A percentile compares a stretch with the other conserved stretches of the same genome.
Conservation (phyloP, 371 early-diverging fungal species). For the Mortierella sp. region DNA sequence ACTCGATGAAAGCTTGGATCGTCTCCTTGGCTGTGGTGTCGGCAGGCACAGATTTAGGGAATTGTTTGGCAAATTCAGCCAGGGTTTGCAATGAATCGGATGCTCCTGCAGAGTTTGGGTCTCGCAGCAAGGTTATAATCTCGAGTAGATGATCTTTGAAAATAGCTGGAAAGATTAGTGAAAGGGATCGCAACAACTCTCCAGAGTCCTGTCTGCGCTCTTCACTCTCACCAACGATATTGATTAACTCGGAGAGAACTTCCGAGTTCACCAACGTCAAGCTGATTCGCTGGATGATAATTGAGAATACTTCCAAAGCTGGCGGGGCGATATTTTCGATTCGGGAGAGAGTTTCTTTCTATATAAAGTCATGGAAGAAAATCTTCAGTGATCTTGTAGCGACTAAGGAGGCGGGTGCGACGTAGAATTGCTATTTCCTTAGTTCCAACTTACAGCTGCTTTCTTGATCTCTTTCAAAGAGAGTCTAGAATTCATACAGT, state of each 20-base stretch:
- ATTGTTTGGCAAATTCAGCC: constrained; percentile 53
- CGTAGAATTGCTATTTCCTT: not conserved
- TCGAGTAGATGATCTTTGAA: constrained; percentile 53
- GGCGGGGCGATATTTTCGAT: constrained; percentile 72
- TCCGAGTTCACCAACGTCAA: constrained; percentile 73
- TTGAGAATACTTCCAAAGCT: constrained; percentile 75
- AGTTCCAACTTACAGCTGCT: constrained; percentile 49
- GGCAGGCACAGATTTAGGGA: constrained; percentile 44
- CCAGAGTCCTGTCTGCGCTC: constrained; percentile 57
- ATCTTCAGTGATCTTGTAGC: not conserved
- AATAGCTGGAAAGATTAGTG: constrained; percentile 50
- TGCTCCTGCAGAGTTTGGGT: constrained; percentile 29
- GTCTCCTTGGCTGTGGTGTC: constrained; percentile 34
- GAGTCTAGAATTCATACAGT: constrained; percentile 49
- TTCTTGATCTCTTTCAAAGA: constrained; percentile 60
- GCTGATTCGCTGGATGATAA: constrained; percentile 78
- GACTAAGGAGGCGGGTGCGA: not conserved
- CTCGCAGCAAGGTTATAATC: constrained; percentile 49
- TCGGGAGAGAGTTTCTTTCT: constrained; percentile 75
- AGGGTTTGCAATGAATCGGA: constrained; percentile 43
- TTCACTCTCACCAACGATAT: constrained; percentile 54
- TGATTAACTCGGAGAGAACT: constrained; percentile 69
- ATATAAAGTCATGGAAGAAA: not conserved
- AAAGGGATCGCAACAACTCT: constrained; percentile 61
- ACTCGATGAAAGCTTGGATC: constrained; percentile 27